A percentile compares a stretch with the other conserved stretches of the same genome.
Conservation (phyloP, 192 early-diverging fungal genomes). For the Coemansia sp. region DNA sequence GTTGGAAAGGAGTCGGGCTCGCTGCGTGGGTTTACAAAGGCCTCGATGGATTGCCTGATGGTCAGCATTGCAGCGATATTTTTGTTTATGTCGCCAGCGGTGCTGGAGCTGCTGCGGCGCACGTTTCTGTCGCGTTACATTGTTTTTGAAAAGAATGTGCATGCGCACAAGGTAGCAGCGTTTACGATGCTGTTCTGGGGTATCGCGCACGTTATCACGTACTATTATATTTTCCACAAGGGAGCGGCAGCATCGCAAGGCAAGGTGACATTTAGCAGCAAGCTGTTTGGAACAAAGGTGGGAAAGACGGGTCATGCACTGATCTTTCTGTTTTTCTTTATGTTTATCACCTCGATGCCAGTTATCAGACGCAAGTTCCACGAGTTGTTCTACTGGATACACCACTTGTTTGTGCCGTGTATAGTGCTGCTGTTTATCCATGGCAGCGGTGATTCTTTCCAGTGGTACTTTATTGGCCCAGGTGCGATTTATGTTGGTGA, state of each 20-base stretch:
- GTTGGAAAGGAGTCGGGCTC: conserved; percentile 49
- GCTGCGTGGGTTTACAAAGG: conserved; percentile 34
- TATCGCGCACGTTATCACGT: conserved; percentile 63
- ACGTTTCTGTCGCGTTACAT: conserved; percentile 72
- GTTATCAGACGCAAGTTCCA: conserved; percentile 32
- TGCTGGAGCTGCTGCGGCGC: conserved; percentile 70
- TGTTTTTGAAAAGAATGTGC: conserved; percentile 80
- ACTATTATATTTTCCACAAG: conserved; percentile 71
- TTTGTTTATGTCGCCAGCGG: conserved; percentile 75
- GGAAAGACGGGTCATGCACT: conserved; percentile 71
- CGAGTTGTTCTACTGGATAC: conserved; percentile 85
- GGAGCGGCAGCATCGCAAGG: conserved; percentile 27
- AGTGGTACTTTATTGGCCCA: conserved; percentile 72
- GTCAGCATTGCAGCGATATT: conserved; percentile 61
- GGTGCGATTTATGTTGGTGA: conserved; percentile 67
- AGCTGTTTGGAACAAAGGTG: conserved; percentile 61
- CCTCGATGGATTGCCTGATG: conserved; percentile 52
- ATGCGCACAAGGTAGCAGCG: conserved; percentile 77
- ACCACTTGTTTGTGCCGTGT: conserved; percentile 82
- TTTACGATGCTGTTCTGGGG: conserved; percentile 73
- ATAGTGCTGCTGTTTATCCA: conserved; percentile 70
- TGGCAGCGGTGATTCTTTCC: conserved; percentile 71
- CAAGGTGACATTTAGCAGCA: conserved; percentile 40
- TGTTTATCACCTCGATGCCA: conserved; percentile 42
- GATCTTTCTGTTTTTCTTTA: conserved; percentile 37